Evolutionary conservation across 2,329 filamentous ascomycete species (phyloP), one percentile per base, ranked within the genome.

Genomic region (Monosporascus sp.): DNA sequence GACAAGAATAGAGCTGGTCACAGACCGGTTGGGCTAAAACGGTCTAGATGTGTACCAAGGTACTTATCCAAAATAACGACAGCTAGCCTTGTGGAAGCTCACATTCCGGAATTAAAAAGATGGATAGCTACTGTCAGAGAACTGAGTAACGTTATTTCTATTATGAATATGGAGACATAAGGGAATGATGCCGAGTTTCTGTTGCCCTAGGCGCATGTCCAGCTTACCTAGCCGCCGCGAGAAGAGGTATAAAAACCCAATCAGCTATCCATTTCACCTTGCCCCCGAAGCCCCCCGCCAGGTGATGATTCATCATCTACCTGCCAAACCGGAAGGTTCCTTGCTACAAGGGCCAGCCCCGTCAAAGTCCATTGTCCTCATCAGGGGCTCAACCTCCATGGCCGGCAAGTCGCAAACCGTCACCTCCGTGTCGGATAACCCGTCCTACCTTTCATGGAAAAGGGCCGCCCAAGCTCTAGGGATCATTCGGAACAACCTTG

Each of bases 351-450:
- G 20, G 3, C 49, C 27, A 3, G 56, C 53, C 45, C 63, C 63
- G 2, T 58, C 48, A 5, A 66, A 66, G 52, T 62, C 64, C 40
- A 61, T 68, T 24, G 52, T 67, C 46, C 60, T 67, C 43, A 59
- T 68, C 56, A 53, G 56, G 11, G 66, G 55, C 20, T 59, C 64
- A 36, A 66, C 61, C 16, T 45, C 52, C 22, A 61, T 64, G 8
- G 60, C 64, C 1, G 66, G 66, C 3, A 69, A 68, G 41, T 56
- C 64, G 6, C 64, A 66, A 27, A 66, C 68, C 36, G 59, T 64
- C 22, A 58, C 52, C 24, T 61, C 62, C 1, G 60, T 67, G 2
- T 60, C 66, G n/a, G n/a, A n/a, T n/a, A n/a, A n/a, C n/a, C n/a
- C n/a, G n/a, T n/a, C n/a, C n/a, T n/a, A n/a, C n/a, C n/a, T n/a